Base-by-base conservation (phyloP, 2,329 filamentous ascomycete genomes). In the Penicillium griseofulvum region DNA sequence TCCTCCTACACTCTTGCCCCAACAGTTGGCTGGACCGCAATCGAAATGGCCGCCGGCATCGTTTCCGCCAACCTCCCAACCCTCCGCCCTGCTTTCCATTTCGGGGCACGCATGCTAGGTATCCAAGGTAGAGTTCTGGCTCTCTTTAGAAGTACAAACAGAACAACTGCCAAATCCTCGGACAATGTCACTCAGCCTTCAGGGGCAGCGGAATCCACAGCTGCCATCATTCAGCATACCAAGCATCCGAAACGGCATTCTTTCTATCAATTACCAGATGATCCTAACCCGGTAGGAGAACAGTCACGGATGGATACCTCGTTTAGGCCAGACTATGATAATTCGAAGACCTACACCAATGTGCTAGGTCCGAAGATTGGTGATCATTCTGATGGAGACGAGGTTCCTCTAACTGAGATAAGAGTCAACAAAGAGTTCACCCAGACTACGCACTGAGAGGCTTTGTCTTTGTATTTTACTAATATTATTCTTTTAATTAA, bases 1-100 rank as follows among this genome's bases (percentile, higher is more conserved):
- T 60, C 63, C 9, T 63, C 65, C 39, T 68, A 67, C 52, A 68
- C 65, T 16, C 62, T 68, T 26, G 65, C 64, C n/a, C 64, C 56
- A 7, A 66, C 65, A 17, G 64, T 68, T 34, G 65, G 59, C 49
- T 68, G 66, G 66, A 66, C 65, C 17, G 62, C 65, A 11, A 68
- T 68, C 43, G 66, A 68, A 48, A 68, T 67, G 62, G 63, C 66
- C 17, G 64, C 66, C 26, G 65, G 65, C 5, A 68, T 68, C 29
- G 60, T 66, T 14, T 68, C 65, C 6, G 66, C 66, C n/a, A 66
- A 62, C 42, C 63, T 68, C 0, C 66, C 66, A 2, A 67, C 66
- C 11, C 49, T 68, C 8, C 62, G 64, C 2, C 66, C 66, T 14
- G 66, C 66, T 9, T 47, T 68, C 11, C 62, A 58, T 14, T 54